Percentiles rank a stretch among this genome's conserved stretches.
These are phyloP conservation scores for Leishmania braziliensis DNA, from an alignment of 208 protist genomes.

Conservation along the genomic window DNA sequence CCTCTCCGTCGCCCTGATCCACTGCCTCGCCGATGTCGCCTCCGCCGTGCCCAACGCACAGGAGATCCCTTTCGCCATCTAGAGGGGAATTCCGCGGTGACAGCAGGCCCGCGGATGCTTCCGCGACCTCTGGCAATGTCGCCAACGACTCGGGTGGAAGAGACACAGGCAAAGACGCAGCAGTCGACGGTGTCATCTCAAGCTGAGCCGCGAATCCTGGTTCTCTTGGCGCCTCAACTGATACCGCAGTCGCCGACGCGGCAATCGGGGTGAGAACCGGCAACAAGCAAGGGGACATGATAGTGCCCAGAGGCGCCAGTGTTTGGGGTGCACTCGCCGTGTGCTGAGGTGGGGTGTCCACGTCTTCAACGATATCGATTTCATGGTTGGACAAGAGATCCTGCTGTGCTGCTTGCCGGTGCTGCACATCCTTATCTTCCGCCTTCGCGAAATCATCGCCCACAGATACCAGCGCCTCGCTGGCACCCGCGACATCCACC, in stretches of 20 bases:
- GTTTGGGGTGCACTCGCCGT: neutral
- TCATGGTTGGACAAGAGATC: constrained; percentile 7
- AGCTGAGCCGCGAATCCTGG: no score
- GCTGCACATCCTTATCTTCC: neutral
- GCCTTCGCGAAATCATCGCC: neutral
- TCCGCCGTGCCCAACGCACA: neutral
- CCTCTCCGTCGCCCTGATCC: neutral
- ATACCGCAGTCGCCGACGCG: neutral
- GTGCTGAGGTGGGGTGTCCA: constrained; percentile 11
- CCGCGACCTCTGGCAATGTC: neutral
- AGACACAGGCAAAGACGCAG: neutral
- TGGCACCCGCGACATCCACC: neutral
- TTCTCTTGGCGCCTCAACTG: neutral
- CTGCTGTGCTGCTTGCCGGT: constrained; percentile 3
- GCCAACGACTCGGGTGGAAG: neutral
- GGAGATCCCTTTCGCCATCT: neutral
- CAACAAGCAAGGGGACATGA: neutral
- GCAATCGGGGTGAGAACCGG: neutral
- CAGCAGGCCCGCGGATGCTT: neutral
- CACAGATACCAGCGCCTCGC: neutral
- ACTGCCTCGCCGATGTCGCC: neutral
- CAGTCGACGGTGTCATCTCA: neutral
- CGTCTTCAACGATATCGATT: constrained; percentile 4
- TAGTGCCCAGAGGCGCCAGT: neutral
- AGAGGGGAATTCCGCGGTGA: neutral